A percentile compares a stretch with the other conserved stretches of the same genome.
phyloP scores from a whole-genome alignment of 768 basidiomycete genomes.

The Candolleomyces aberdarensis region DNA sequence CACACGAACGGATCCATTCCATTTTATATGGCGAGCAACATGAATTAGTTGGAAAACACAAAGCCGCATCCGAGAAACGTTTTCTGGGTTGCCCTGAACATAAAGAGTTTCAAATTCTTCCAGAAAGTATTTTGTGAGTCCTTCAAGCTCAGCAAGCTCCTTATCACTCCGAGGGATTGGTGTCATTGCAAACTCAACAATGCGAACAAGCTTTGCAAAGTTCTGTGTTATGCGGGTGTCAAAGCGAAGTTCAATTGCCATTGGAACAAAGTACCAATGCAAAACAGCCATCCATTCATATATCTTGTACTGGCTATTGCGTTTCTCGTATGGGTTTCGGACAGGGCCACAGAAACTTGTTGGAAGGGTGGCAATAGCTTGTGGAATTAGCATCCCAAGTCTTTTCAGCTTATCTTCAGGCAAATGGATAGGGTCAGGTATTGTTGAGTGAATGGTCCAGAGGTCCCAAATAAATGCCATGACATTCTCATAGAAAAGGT shows the following conservation, averaged over 20 bases:
- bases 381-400: slow-evolving; percentile 18
- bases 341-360: slow-evolving; percentile 27
- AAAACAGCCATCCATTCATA: slow-evolving; percentile 33
- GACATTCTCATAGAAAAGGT: background rate
- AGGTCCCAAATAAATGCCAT: background rate
- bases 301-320: slow-evolving; percentile 31
- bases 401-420: background rate
- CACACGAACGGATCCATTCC: background rate
- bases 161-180: background rate
- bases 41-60: background rate
- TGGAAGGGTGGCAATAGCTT: slow-evolving; percentile 24
- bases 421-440: background rate
- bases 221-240: slow-evolving; percentile 18
- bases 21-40: background rate
- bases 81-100: background rate
- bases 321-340: slow-evolving; percentile 24
- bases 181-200: slow-evolving; percentile 27
- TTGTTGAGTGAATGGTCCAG: background rate
- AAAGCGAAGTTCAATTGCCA: slow-evolving; percentile 26
- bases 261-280: slow-evolving; percentile 32
- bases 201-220: slow-evolving; percentile 21
- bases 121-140: background rate
- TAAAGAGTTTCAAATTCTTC: background rate
- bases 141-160: background rate
- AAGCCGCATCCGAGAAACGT: background rate